Base-by-base conservation (phyloP, 2,329 filamentous ascomycete species). In the Colletotrichum tropicale region DNA sequence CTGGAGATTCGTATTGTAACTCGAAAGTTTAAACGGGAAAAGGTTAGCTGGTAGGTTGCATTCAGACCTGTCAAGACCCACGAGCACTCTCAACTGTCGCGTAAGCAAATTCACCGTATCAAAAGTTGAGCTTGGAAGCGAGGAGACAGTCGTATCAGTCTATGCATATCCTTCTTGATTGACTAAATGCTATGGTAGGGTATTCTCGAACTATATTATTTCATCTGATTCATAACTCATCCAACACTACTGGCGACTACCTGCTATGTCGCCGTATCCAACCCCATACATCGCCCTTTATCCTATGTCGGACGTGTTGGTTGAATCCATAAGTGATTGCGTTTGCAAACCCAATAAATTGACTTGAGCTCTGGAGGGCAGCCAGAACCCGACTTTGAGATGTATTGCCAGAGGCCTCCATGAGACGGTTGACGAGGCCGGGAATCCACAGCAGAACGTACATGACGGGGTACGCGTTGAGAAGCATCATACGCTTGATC, bases 381-480 rank as follows among this genome's bases (percentile, higher is more conserved):
- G 65, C 52, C 38, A 83, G 71, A 76, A 79, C 78, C 2, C 74
- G 76, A 60, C 74, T 76, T 15, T 73, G 70, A 0, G 68, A 69
- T 9, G 30, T n/a, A 8, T 77, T 65, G 16, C 78, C 82, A 3
- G 80, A 78, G 30, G 77, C 80, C 76, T 83, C 83, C 55, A 79
- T 79, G 55, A 82, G 66, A 32, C 82, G 80, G 78, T 85, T 86
- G 43, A 78, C 73, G 69, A 86, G 81, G 8, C 84, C 84, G 0
- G 84, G 84, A 8, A 86, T 80, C 83, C 82, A 85, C n/a, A 85
- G 80, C 7, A 85, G 62, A 58, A 85, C 81, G 78, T 84, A 85
- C 48, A 80, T 80, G 60, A 84, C 81, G 1, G 84, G 84, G 65
- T 85, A 86, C 3, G 82, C 84, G 69, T 85, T 84, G 66, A 86